Base-by-base conservation (phyloP, 768 basidiomycete genomes). In the Boletus tomentosulus region DNA sequence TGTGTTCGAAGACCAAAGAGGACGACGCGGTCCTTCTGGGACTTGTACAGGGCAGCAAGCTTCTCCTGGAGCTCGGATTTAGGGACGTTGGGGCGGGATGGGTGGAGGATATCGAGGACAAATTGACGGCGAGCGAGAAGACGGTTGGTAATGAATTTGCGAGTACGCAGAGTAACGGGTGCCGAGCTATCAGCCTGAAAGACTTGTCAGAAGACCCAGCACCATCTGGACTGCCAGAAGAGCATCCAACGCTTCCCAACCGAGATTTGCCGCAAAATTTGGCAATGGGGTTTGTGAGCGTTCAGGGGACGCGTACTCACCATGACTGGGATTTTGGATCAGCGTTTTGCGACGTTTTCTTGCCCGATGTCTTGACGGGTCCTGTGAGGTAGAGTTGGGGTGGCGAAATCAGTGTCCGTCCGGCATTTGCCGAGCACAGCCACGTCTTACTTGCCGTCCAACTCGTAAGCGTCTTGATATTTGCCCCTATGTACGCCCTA, bases 101-200 rank as follows among this genome's bases (percentile, higher is more conserved):
- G 96, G 77, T 99, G 97, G 62, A 97, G 85, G 62, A 96, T 83
- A 63, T 95, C 93, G 61, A 98, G 81, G 63, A 98, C 82, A 69
- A 98, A 95, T 81, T 98, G 97, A 68, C 92, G 90, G 65, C 97
- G 90, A 63, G 90, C 85, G 48, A 99, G 79, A 61, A 99, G 89
- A 57, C 94, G 92, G 84, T 99, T 99, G 71, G 95, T 97, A 75
- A 98, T 90, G 80, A 98, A 98, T 81, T 99, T 98, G 74, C 95
- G 90, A 51, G 97, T 97, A 67, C 97, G 92, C 71, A 99, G 82
- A 62, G 97, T 99, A 63, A 99, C 81, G 56, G 95, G 86, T 72
- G 91, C 82, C 73, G 84, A 78, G 71, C 72, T 78, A 72, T 89
- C 89, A 76, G 88, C 82, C 89, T 91, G 56, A 48, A 61, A 53